Evolutionary conservation across 1,284 basidiomycete genomes (phyloP).

Genomic region (Singerocomus rubriflavus): DNA sequence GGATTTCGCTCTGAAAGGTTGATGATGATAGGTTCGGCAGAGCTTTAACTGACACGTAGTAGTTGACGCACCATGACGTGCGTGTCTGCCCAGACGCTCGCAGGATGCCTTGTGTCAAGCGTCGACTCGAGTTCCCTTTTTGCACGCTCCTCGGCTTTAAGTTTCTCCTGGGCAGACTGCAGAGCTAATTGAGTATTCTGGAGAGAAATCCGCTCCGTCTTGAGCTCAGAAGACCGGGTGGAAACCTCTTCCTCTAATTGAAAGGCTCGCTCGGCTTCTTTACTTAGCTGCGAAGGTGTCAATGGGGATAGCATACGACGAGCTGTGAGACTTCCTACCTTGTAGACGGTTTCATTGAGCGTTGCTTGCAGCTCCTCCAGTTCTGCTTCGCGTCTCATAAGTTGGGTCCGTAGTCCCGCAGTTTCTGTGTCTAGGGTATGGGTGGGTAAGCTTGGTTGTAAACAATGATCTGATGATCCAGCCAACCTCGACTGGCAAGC

Average conservation of each 20-base stretch:
- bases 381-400: constrained; percentile 53
- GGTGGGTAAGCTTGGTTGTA: constrained; percentile 9
- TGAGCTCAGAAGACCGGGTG: constrained; percentile 49
- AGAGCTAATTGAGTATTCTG: constrained; percentile 56
- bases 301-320: constrained; percentile 11
- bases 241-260: constrained; percentile 52
- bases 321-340: constrained; percentile 41
- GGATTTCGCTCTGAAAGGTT: not conserved
- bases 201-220: constrained; percentile 50
- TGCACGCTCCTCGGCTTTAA: constrained; percentile 49
- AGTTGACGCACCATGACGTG: not conserved
- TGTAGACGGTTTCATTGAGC: constrained; percentile 57
- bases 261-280: constrained; percentile 55
- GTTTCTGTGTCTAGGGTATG: constrained; percentile 48
- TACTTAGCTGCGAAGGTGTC: constrained; percentile 44
- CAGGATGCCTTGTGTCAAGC: not conserved
- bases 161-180: constrained; percentile 44
- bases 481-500: constrained; percentile 58
- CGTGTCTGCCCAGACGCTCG: constrained; percentile 1
- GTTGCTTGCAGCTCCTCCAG: constrained; percentile 50
- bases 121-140: constrained; percentile 52
- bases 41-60: not conserved
- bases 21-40: not conserved
- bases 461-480: constrained; percentile 1
- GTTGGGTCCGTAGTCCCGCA: constrained; percentile 52